These are phyloP conservation scores for Lantana camara DNA, from an alignment of 257 asterid species.

Conservation along the genomic window DNA sequence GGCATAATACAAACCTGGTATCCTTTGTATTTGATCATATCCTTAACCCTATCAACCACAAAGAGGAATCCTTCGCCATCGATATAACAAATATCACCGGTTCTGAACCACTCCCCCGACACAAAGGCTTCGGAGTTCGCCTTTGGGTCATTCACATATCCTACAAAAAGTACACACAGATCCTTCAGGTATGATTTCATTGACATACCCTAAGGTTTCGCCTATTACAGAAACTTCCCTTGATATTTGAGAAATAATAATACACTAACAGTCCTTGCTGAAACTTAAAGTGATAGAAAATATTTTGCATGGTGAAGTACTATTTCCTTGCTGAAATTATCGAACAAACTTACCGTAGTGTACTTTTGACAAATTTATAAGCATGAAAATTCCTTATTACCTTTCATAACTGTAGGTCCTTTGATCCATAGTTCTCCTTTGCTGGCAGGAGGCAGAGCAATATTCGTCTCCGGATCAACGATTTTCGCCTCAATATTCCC, in stretches of 20 bases:
- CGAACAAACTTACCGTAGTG: too few species aligned
- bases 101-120: constrained; percentile 49
- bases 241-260: too few species aligned
- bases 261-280: too few species aligned
- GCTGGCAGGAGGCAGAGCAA: constrained; percentile 47
- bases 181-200: too few species aligned
- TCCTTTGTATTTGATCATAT: constrained; percentile 63
- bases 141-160: constrained; percentile 44
- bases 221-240: too few species aligned
- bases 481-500: constrained; percentile 49
- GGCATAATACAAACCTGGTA: constrained; percentile 43
- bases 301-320: too few species aligned
- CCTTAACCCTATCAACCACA: constrained; percentile 56
- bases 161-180: too few species aligned
- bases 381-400: constrained; percentile 25
- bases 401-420: constrained; percentile 63
- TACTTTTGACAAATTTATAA: neutral
- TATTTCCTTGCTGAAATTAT: too few species aligned
- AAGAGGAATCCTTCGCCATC: constrained; percentile 51
- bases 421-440: constrained; percentile 69
- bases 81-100: constrained; percentile 58
- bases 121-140: constrained; percentile 41
- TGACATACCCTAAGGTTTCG: too few species aligned
- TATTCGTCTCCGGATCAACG: constrained; percentile 49
- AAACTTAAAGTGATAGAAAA: too few species aligned